These are phyloP conservation scores for Chaetomiaceae sp. DNA, from an alignment of 2,329 filamentous ascomycete genomes.

Conservation along the genomic window DNA sequence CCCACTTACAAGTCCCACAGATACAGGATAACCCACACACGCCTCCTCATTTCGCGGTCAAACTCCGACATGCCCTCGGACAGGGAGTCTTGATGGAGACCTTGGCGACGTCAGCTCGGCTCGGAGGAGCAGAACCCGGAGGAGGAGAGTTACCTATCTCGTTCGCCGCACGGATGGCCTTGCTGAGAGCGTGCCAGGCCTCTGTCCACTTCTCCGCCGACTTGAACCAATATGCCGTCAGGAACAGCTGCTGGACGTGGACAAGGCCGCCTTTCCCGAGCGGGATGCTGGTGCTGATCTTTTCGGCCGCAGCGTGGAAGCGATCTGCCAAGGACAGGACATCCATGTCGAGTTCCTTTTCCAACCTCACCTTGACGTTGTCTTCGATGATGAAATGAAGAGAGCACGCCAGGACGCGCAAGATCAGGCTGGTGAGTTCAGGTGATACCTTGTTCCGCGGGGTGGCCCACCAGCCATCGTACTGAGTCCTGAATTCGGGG, in stretches of 20 bases:
- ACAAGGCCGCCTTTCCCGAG: constrained; percentile 40
- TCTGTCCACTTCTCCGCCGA: constrained; percentile 43
- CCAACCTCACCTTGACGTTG: constrained; percentile 35
- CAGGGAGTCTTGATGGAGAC: constrained; percentile 36
- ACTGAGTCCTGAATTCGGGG: constrained; percentile 40
- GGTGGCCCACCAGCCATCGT: constrained; percentile 42
- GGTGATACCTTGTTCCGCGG: constrained; percentile 33
- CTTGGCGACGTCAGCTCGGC: constrained; percentile 23
- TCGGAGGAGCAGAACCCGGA: background rate
- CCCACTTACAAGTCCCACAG: constrained; percentile 43
- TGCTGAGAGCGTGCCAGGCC: constrained; percentile 43
- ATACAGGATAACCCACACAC: constrained; percentile 43
- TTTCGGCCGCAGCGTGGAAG: constrained; percentile 39
- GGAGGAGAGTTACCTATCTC: constrained; percentile 36
- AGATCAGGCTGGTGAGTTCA: constrained; percentile 43
- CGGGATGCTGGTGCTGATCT: constrained; percentile 38
- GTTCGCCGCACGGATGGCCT: constrained; percentile 43
- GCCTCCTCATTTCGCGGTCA: constrained; percentile 42
- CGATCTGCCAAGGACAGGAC: constrained; percentile 36
- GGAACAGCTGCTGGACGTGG: constrained; percentile 46
- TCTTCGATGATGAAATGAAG: constrained; percentile 37
- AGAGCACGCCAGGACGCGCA: constrained; percentile 43
- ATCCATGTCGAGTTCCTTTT: constrained; percentile 39
- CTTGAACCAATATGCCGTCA: constrained; percentile 44
- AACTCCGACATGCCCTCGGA: constrained; percentile 38